A percentile compares a stretch with the other conserved stretches of the same genome.
Evolutionary conservation across 2,329 filamentous ascomycete genomes (phyloP).

Genomic region (Penicillium janthinellum): DNA sequence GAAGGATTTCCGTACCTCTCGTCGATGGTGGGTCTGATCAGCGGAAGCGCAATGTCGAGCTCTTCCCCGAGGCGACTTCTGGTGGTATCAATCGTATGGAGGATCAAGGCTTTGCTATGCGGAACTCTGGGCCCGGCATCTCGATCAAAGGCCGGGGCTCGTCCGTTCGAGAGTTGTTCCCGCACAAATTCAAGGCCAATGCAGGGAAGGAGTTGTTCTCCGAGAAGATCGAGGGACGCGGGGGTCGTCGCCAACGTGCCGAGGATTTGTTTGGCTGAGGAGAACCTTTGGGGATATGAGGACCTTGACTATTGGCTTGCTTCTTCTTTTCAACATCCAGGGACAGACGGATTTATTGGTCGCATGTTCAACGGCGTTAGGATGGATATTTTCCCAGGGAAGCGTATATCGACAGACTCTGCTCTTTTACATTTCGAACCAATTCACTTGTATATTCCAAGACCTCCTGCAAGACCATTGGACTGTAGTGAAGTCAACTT

Average conservation of each 20-base stretch:
- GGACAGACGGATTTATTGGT: conserved; percentile 3
- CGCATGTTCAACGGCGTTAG: conserved; percentile 24
- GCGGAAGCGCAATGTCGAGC: conserved; percentile 38
- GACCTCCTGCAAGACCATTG: not conserved
- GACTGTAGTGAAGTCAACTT: not conserved
- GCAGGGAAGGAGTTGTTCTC: conserved; percentile 70
- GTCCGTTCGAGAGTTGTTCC: conserved; percentile 70
- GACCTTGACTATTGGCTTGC: not conserved
- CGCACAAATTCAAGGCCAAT: conserved; percentile 57
- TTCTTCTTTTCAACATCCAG: not conserved
- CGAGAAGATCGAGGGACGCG: conserved; percentile 60
- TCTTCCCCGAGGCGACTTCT: conserved; percentile 40
- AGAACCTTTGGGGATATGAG: not conserved
- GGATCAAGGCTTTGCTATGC: conserved; percentile 41
- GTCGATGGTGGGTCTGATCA: conserved; percentile 47
- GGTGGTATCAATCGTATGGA: conserved; percentile 32
- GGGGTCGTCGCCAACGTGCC: conserved; percentile 64
- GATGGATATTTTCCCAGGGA: conserved; percentile 8
- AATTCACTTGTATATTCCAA: conserved; percentile 1
- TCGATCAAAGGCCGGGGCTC: conserved; percentile 71
- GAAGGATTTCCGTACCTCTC: conserved; percentile 53
- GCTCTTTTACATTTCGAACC: conserved; percentile 4
- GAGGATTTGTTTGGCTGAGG: conserved; percentile 71
- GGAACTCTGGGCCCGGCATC: conserved; percentile 54
- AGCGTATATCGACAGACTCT: conserved; percentile 17